Evolutionary conservation across 768 basidiomycete species (phyloP).

Genomic region (Podaxis sp.): DNA sequence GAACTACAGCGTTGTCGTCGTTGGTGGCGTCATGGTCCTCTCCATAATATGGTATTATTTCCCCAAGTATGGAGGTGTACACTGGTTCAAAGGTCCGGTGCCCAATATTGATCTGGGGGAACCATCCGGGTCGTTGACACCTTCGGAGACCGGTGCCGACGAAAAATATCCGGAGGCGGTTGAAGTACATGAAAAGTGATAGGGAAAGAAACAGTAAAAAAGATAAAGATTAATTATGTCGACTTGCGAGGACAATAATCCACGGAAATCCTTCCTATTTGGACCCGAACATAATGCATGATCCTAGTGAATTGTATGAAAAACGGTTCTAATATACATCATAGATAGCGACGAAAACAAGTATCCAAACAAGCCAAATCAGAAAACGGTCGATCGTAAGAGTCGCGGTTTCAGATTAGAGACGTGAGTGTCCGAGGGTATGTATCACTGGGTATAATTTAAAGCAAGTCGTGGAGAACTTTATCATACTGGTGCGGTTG

Average conservation of each 20-base stretch:
- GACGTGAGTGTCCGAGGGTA: too few species aligned
- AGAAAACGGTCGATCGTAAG: neutral
- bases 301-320: too few species aligned
- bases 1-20: conserved; percentile 74
- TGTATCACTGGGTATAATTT: conserved; percentile 12
- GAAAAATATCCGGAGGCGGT: neutral
- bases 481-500: conserved; percentile 79
- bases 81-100: conserved; percentile 75
- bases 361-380: too few species aligned
- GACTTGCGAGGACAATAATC: neutral
- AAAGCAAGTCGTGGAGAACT: conserved; percentile 66
- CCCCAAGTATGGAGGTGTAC: conserved; percentile 66
- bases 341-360: too few species aligned
- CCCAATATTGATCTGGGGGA: conserved; percentile 25
- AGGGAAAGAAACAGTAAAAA: neutral
- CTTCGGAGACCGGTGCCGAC: neutral
- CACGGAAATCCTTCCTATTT: neutral
- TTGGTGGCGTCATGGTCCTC: conserved; percentile 55
- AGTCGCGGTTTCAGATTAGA: too few species aligned
- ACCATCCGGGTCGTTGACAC: neutral
- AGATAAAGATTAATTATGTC: neutral
- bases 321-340: too few species aligned
- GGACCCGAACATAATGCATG: too few species aligned
- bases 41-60: conserved; percentile 67
- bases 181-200: neutral